Evolutionary conservation across 371 early-diverging fungal genomes (phyloP), one percentile per base, ranked within the genome.

Genomic region (Mortierella sp.): DNA sequence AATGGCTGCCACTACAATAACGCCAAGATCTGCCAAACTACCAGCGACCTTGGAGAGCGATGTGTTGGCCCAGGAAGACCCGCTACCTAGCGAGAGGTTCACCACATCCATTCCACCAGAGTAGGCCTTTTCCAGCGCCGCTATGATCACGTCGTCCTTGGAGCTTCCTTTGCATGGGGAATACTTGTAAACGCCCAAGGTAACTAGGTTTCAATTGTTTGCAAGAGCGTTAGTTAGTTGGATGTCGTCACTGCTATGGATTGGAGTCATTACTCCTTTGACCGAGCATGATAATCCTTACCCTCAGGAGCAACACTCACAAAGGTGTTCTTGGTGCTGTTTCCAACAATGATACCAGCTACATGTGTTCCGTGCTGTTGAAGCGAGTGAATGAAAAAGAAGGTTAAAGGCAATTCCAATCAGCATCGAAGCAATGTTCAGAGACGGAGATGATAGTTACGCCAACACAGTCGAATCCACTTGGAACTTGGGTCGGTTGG

Each of bases 11-110:
- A 91, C 89, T 2, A 94, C 89, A 40, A 91, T 81, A 1, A 92
- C 82, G 8, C 93, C 93, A 1, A 85, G 73, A 3, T 57, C 44
- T 8, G 87, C 82, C 19, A 94, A 87, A 10, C 72, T 76, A 31
- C 89, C 77, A 5, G 89, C 90, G 0, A 82, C 90, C 14, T 79
- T 79, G 1, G 91, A 80, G 40, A 88, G 82, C 21, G 92, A 86
- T 43, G 88, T 83, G 48, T 90, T 88, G 26, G 78, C 74, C 90
- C 90, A 94, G 44, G 91, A 82, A 16, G 80, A 80, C 5, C 90
- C 90, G 11, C 90, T 90, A 46, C 96, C 96, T n/a, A 96, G 75
- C 55, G 94, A 94, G 75, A 96, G 81, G 83, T 91, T 95, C 64
- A 94, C 90, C 34, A 94, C 80, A 67, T 93, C 91, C 89, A 93